These are phyloP conservation scores for Aureobasidium vineae DNA, from an alignment of 2,329 filamentous ascomycete species.

Conservation along the genomic window DNA sequence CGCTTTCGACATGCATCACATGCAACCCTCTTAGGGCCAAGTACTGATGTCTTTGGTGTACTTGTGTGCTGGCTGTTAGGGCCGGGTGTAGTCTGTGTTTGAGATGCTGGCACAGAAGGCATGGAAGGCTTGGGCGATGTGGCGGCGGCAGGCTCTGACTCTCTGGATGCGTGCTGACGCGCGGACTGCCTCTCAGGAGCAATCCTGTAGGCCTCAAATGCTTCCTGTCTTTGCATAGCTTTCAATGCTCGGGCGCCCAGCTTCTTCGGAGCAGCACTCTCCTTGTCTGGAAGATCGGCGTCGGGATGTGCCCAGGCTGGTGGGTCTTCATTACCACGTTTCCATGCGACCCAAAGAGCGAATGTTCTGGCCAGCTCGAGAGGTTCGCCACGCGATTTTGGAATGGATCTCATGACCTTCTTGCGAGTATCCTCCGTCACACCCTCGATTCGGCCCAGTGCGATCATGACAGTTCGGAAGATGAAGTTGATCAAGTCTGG, in stretches of 20 bases:
- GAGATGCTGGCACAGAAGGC: slow-evolving; percentile 22
- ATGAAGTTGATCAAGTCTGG: slow-evolving; percentile 60
- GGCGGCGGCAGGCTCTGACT: slow-evolving; percentile 25
- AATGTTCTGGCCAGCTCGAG: slow-evolving; percentile 60
- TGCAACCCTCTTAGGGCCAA: slow-evolving; percentile 60
- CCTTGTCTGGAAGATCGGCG: slow-evolving; percentile 52
- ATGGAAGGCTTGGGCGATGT: slow-evolving; percentile 18
- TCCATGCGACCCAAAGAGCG: slow-evolving; percentile 66
- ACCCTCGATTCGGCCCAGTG: slow-evolving; percentile 59
- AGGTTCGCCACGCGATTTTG: slow-evolving; percentile 61
- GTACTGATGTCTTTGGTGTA: slow-evolving; percentile 56
- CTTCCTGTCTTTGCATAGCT: slow-evolving; percentile 55
- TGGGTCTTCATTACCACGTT: slow-evolving; percentile 62
- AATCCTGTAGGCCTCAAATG: slow-evolving; percentile 45
- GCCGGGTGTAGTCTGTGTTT: slow-evolving; percentile 34
- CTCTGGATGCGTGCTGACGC: slow-evolving; percentile 38
- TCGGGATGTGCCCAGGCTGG: slow-evolving; percentile 62
- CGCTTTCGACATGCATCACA: slow-evolving; percentile 63
- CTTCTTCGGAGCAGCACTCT: slow-evolving; percentile 52
- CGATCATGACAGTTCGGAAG: slow-evolving; percentile 62
- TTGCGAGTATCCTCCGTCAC: slow-evolving; percentile 59
- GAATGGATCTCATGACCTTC: slow-evolving; percentile 61
- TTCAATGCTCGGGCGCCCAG: slow-evolving; percentile 55
- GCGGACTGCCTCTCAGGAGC: slow-evolving; percentile 47
- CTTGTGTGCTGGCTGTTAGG: slow-evolving; percentile 41